phyloP scores from a whole-genome alignment of 176 grass and related monocot species.

The Eleusine indica region DNA sequence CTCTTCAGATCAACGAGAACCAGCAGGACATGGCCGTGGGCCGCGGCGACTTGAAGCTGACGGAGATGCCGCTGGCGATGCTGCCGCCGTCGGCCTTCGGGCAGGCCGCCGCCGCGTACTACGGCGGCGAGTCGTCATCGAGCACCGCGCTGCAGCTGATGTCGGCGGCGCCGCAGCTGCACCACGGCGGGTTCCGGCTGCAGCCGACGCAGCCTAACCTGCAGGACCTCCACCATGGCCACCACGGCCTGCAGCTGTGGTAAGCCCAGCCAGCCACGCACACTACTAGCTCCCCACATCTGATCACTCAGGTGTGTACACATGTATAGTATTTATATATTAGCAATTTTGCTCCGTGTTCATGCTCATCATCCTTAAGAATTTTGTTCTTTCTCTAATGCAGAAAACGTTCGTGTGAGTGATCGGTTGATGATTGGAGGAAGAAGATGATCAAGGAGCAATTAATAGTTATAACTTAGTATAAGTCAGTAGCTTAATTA shows the following conservation, averaged over 20 bases:
- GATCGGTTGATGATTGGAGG: background rate
- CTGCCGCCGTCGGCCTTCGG: slow-evolving; percentile 50
- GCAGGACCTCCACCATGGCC: slow-evolving; percentile 70
- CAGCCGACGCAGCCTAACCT: slow-evolving; percentile 91
- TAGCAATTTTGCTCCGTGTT: background rate
- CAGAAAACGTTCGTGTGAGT: background rate
- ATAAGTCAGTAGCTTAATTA: background rate
- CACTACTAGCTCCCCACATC: slow-evolving; percentile 26
- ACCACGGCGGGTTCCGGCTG: slow-evolving; percentile 54
- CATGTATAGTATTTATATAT: too few relatives aligned
- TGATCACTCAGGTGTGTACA: slow-evolving; percentile 41
- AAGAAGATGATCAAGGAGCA: background rate
- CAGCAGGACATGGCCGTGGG: slow-evolving; percentile 27
- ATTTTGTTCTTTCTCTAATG: background rate
- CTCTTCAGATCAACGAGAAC: slow-evolving; percentile 49
- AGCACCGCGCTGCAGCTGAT: slow-evolving; percentile 72
- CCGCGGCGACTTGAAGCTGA: slow-evolving; percentile 43
- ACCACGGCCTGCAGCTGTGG: slow-evolving; percentile 85
- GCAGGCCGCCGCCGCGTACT: slow-evolving; percentile 25
- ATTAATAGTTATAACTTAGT: background rate
- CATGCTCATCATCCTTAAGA: background rate
- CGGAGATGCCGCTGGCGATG: slow-evolving; percentile 56
- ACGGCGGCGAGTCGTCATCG: slow-evolving; percentile 51
- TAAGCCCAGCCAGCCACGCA: slow-evolving; percentile 42
- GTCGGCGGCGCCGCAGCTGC: slow-evolving; percentile 50